phyloP scores from a whole-genome alignment of 441 rosid species.

The Populus hybrid region DNA sequence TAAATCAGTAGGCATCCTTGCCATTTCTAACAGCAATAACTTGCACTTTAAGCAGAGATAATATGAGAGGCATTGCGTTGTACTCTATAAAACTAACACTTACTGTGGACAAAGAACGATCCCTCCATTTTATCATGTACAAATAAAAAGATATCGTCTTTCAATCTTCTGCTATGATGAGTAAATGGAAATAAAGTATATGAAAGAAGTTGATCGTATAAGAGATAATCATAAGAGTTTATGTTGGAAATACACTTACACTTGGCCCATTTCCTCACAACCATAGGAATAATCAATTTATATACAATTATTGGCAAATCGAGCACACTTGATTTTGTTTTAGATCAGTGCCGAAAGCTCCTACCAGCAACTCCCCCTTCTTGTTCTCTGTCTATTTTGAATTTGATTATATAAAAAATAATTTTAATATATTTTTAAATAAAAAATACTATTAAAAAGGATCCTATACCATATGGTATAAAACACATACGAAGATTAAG shows the following conservation, averaged over 20 bases:
- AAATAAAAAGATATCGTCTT: not conserved
- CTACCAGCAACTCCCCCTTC: not conserved
- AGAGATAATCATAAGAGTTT: not conserved
- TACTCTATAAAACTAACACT: not conserved
- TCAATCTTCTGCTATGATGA: not conserved
- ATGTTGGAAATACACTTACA: not conserved
- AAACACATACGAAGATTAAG: too few species aligned
- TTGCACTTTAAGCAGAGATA: not conserved
- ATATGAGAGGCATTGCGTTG: not conserved
- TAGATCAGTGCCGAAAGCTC: not conserved
- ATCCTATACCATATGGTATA: too few species aligned
- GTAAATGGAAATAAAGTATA: not conserved
- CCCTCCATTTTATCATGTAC: not conserved
- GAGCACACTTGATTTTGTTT: not conserved
- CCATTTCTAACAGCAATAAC: not conserved
- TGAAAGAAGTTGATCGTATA: not conserved
- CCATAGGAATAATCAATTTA: too few species aligned
- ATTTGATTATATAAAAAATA: too few species aligned
- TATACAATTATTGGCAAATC: too few species aligned
- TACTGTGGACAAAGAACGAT: not conserved
- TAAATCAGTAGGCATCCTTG: not conserved
- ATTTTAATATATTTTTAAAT: too few species aligned
- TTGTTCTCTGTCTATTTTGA: not conserved
- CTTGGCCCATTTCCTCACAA: too few species aligned
- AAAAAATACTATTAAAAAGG: too few species aligned